Percentiles rank a stretch among this genome's conserved stretches.
phyloP scores from a whole-genome alignment of 768 basidiomycete species.

The Phlebiopsis flavidoalba region DNA sequence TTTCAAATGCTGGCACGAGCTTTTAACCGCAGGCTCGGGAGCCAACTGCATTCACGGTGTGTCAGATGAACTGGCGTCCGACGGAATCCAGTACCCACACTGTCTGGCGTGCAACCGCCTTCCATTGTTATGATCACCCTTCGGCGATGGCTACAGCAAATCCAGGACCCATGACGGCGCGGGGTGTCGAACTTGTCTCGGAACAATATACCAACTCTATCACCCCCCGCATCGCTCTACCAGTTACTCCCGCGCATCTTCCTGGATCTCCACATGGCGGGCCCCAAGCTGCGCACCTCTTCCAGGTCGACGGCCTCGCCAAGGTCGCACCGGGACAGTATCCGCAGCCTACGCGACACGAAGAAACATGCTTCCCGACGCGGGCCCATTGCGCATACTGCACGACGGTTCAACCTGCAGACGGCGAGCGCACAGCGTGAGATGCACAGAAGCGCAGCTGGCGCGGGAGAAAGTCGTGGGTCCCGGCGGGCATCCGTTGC shows the following conservation, averaged over 20 bases:
- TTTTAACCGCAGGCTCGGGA: constrained; percentile 55
- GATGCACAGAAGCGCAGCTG: constrained; percentile 10
- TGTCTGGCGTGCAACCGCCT: constrained; percentile 71
- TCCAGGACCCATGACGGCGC: constrained; percentile 93
- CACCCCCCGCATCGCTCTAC: constrained; percentile 67
- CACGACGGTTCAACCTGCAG: constrained; percentile 24
- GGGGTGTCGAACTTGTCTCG: constrained; percentile 81
- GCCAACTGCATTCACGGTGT: constrained; percentile 89
- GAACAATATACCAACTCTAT: constrained; percentile 78
- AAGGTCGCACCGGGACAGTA: constrained; percentile 68
- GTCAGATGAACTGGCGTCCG: constrained; percentile 87
- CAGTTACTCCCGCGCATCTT: constrained; percentile 67
- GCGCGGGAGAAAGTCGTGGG: constrained; percentile 14
- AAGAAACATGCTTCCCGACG: constrained; percentile 84
- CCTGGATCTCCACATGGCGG: constrained; percentile 54
- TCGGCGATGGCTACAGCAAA: constrained; percentile 88
- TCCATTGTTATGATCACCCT: constrained; percentile 70
- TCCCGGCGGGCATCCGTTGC: constrained; percentile 5
- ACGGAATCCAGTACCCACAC: constrained; percentile 72
- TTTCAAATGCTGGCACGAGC: neutral
- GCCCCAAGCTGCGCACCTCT: constrained; percentile 71
- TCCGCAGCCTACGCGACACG: constrained; percentile 55
- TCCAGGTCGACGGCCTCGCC: constrained; percentile 66
- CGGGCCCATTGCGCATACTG: constrained; percentile 56
- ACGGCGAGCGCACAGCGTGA: constrained; percentile 7